Base-by-base conservation (phyloP, 2,329 filamentous ascomycete genomes). In the Colletotrichum falcatum region DNA sequence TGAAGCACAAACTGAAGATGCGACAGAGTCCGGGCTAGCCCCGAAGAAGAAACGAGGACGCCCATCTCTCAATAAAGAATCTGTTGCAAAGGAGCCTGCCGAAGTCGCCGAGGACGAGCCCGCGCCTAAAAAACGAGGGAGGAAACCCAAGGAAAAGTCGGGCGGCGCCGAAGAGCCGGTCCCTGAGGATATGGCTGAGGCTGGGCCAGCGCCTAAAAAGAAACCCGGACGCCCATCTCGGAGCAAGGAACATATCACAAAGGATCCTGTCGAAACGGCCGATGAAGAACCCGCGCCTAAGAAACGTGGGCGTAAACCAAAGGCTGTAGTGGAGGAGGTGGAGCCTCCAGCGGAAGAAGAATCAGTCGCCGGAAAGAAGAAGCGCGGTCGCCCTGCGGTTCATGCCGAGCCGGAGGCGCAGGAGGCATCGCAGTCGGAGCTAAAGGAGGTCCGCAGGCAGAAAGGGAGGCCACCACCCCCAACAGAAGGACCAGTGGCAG, bases 151-250 rank as follows among this genome's bases (percentile, higher is more conserved):
- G 48, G 26, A 30, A n/a, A 58, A 28, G 28, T n/a, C 28, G 51
- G 54, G 59, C 46, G 61, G 59, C 30, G 30, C n/a, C 12, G 62
- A 66, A 42, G 30, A 56, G 26, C 26, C 30, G 2, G 26, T 39
- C 8, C 39, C 49, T 7, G 66, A 61, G 39, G 66, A 70, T 30
- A 59, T 67, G 62, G 54, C 63, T 35, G 65, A 72, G 53, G 42
- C 8, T 18, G 71, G 61, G 30, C 9, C 58, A 5, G 42, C 60
- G 59, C 14, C 53, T 14, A 53, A 67, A 23, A 75, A 74, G 66
- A 76, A 73, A 65, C 77, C 73, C 51, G 74, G 72, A n/a, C 75
- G 75, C 7, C 75, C 77, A 30, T 79, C 80, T 18, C 61, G 77
- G 8, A 72, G 71, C 18, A 64, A 71, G 18, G 70, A 70, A 8